Percentiles rank a stretch among this genome's conserved stretches.
Evolutionary conservation across 208 protist genomes (phyloP).

Genomic region (Crithidia bombi): DNA sequence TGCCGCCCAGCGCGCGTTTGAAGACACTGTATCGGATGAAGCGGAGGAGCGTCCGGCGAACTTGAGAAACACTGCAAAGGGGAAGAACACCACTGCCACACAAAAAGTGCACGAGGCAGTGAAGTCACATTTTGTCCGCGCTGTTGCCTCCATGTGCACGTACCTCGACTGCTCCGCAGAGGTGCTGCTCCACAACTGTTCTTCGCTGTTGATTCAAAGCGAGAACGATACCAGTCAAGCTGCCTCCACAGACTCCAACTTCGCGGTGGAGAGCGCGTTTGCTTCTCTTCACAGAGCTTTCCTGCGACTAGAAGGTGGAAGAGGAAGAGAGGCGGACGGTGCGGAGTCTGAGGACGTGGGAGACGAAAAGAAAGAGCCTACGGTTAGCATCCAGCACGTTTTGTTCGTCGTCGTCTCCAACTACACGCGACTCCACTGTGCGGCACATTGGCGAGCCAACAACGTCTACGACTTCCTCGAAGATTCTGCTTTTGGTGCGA

Average conservation of each 20-base stretch:
- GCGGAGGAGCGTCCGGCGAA: constrained; percentile 5
- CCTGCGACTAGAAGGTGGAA: not conserved
- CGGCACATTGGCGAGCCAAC: constrained; percentile 19
- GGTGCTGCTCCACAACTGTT: constrained; percentile 8
- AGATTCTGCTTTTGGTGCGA: not conserved
- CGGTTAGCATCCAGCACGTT: constrained; percentile 22
- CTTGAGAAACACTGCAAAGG: not conserved
- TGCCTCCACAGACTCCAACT: not conserved
- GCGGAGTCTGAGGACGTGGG: not conserved
- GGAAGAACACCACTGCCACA: not conserved
- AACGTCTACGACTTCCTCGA: constrained; percentile 12
- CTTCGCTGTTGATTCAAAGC: not conserved
- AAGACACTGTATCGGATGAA: constrained; percentile 18
- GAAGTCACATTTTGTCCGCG: constrained; percentile 19
- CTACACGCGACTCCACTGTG: constrained; percentile 35
- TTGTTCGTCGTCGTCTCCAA: constrained; percentile 33
- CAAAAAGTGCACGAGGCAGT: constrained; percentile 3
- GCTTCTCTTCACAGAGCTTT: constrained; percentile 5
- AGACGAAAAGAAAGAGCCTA: constrained; percentile 1
- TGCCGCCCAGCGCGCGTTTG: constrained; percentile 23
- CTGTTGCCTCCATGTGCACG: constrained; percentile 24
- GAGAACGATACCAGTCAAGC: not conserved
- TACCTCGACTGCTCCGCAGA: constrained; percentile 23
- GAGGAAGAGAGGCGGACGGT: not conserved
- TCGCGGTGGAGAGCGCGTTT: constrained; percentile 27